Evolutionary conservation across 2,329 filamentous ascomycete species (phyloP).

Genomic region (Nannizziopsis arthrosporioides): DNA sequence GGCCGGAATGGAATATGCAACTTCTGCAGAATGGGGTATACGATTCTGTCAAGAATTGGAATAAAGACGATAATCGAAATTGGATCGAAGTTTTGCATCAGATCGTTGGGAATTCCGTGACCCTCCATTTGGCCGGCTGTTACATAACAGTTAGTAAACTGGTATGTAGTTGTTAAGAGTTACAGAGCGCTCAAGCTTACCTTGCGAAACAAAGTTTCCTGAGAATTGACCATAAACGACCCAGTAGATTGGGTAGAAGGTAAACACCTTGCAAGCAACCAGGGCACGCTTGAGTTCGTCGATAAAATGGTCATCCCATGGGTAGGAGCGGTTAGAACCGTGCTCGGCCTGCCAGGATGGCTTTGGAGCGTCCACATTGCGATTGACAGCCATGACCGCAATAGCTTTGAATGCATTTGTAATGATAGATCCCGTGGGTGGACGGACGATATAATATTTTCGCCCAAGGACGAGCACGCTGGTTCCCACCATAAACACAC

Average conservation of each 20-base stretch:
- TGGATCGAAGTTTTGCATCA: constrained; percentile 65
- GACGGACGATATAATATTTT: constrained; percentile 37
- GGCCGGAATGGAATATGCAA: constrained; percentile 55
- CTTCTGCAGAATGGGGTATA: constrained; percentile 59
- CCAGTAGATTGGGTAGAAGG: constrained; percentile 60
- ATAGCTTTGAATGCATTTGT: constrained; percentile 54
- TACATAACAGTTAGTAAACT: not conserved
- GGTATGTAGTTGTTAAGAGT: not conserved
- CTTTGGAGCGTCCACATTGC: constrained; percentile 52
- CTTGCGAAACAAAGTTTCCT: constrained; percentile 56
- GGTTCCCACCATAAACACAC: constrained; percentile 52
- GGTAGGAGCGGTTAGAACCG: constrained; percentile 33
- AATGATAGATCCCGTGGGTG: constrained; percentile 52
- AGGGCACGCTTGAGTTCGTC: constrained; percentile 58
- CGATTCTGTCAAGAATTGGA: constrained; percentile 54
- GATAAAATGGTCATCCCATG: constrained; percentile 60
- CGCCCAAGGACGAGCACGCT: constrained; percentile 41
- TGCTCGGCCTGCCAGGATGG: constrained; percentile 50
- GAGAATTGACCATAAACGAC: constrained; percentile 58
- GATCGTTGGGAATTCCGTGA: constrained; percentile 63
- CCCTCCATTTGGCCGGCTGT: constrained; percentile 47
- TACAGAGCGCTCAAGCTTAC: constrained; percentile 16
- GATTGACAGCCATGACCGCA: constrained; percentile 42
- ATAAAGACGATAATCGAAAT: constrained; percentile 66
- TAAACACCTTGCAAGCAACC: constrained; percentile 58